Evolutionary conservation across 1,284 basidiomycete species (phyloP).

Genomic region (Puccinia hordei): DNA sequence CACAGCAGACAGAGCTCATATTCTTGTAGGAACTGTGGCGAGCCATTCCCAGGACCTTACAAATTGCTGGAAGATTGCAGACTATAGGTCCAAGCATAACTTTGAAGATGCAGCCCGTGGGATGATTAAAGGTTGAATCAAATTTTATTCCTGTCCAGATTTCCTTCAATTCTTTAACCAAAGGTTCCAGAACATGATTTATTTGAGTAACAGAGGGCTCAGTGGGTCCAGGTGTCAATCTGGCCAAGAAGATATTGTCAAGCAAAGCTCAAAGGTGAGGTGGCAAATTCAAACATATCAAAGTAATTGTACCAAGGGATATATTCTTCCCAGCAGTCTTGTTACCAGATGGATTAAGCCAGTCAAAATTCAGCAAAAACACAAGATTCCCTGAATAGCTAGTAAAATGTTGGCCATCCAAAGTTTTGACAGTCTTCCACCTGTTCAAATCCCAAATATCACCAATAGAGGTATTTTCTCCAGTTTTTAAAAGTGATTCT

Average conservation of each 20-base stretch:
- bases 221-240: constrained; percentile 35
- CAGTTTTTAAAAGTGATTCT: not conserved
- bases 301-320: constrained; percentile 11
- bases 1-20: constrained; percentile 19
- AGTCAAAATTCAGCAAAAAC: constrained; percentile 30
- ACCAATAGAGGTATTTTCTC: not conserved
- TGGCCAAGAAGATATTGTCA: constrained; percentile 30
- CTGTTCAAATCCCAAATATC: constrained; percentile 19
- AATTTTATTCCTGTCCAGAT: constrained; percentile 1
- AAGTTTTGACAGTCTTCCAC: not conserved
- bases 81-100: constrained; percentile 19
- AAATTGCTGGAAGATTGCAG: constrained; percentile 40
- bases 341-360: constrained; percentile 38
- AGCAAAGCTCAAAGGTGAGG: constrained; percentile 2
- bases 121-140: not conserved
- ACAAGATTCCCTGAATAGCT: not conserved
- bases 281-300: constrained; percentile 36
- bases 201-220: constrained; percentile 29
- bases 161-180: constrained; percentile 54
- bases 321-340: constrained; percentile 33
- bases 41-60: constrained; percentile 33
- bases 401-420: not conserved
- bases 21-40: constrained; percentile 19
- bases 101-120: constrained; percentile 22
- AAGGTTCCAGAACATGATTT: constrained; percentile 55